phyloP scores from a whole-genome alignment of 129 eudicot species.

The Smallanthus sonchifolius region DNA sequence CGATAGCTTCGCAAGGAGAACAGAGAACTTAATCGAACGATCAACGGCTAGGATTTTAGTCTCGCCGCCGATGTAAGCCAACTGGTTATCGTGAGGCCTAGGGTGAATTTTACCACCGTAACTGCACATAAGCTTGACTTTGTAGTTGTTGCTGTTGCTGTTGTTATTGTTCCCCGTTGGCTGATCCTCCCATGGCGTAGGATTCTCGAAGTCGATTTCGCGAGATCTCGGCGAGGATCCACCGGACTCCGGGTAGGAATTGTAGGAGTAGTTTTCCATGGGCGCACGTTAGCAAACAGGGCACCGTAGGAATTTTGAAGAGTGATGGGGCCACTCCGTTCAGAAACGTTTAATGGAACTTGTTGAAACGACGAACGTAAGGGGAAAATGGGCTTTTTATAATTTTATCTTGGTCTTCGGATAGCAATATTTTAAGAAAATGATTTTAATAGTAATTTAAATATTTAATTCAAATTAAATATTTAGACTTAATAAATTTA shows the following conservation, averaged over 20 bases:
- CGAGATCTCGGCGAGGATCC: conserved; percentile 91
- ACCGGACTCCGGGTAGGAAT: conserved; percentile 89
- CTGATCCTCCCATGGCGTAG: conserved; percentile 77
- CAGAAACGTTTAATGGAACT: background rate
- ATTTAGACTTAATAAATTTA: background rate
- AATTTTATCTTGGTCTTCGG: conserved; percentile 18
- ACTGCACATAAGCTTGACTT: conserved; percentile 86
- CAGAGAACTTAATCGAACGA: conserved; percentile 44
- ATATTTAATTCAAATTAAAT: background rate
- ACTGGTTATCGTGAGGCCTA: conserved; percentile 74
- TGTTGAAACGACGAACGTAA: conserved; percentile 16
- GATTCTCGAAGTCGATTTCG: conserved; percentile 86
- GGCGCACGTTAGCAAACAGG: conserved; percentile 14
- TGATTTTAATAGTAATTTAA: background rate
- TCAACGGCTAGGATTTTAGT: conserved; percentile 82
- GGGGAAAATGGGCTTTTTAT: conserved; percentile 27
- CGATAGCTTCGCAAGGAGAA: conserved; percentile 41
- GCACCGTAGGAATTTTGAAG: background rate
- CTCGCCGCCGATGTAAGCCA: conserved; percentile 81
- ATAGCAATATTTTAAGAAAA: background rate
- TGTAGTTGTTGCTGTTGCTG: conserved; percentile 37
- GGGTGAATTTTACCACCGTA: conserved; percentile 95
- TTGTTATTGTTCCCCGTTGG: conserved; percentile 23
- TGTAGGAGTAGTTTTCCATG: conserved; percentile 80
- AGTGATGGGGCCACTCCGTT: background rate